Base-by-base conservation (phyloP, 2,329 filamentous ascomycete genomes). In the Penicillium frequentans region DNA sequence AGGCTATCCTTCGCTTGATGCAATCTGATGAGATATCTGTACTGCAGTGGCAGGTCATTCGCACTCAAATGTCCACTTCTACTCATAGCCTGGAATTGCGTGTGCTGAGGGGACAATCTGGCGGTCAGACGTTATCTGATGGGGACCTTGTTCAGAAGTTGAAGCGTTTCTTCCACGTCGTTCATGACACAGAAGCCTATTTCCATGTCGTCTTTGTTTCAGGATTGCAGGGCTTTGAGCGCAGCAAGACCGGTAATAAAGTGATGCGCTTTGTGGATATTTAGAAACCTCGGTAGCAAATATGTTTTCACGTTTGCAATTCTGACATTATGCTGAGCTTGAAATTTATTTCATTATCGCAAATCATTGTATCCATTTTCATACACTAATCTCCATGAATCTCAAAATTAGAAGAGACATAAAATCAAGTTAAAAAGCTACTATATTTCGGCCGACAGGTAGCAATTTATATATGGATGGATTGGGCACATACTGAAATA, bases 11-110 rank as follows among this genome's bases (percentile, higher is more conserved):
- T 0, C 42, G 56, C 0, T 13, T 73, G 0, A 65, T 75, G 49
- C 61, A 68, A 9, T 48, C 29, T 0, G 54, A 67, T 2, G 50
- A 33, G 9, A 69, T 56, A 3, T 70, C 71, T 0, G 53, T 81
- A 2, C 52, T 81, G 0, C 74, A 81, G 42, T 81, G 76, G 75
- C 78, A 81, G 56, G 61, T 79, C 1, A 70, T 49, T 23, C 21
- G 21, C 21, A 23, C 21, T 23, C 21, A 23, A 23, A 23, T 23
- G 21, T 23, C 21, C 21, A 23, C 21, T 23, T 23, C 21, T 23
- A 23, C 21, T 23, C 21, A 23, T 23, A 23, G 3, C 21, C 27
- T 49, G 14, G 46, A 49, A 14, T 16, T 49, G 33, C 46, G 46
- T n/a, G 9, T 49, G 19, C 27, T 49, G 11, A 13, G 33, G 33